Conservation (phyloP, 768 basidiomycete genomes). For the Lentinula sp. region DNA sequence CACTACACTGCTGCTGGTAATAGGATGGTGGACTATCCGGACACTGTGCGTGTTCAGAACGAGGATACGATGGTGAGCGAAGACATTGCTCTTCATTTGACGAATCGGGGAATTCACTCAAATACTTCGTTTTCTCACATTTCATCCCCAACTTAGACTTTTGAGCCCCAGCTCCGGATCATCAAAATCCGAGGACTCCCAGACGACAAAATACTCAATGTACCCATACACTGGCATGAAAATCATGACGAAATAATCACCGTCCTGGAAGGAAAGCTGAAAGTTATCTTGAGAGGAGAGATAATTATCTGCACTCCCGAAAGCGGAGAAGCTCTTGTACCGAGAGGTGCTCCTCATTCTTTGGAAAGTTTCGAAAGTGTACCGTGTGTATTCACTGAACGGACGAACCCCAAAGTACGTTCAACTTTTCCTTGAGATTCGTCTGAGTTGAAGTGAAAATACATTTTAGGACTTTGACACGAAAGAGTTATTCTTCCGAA, state of each 20-base stretch:
- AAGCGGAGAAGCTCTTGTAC: conserved; percentile 24
- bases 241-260: conserved; percentile 25
- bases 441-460: too few relatives aligned
- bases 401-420: background rate
- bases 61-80: too few relatives aligned
- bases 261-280: conserved; percentile 22
- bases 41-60: too few relatives aligned
- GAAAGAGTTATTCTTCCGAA: conserved; percentile 5
- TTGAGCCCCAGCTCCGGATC: background rate
- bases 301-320: conserved; percentile 18
- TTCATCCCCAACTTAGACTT: background rate
- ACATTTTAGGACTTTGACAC: too few relatives aligned
- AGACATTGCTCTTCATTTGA: too few relatives aligned
- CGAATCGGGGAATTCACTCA: too few relatives aligned
- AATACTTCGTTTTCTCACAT: too few relatives aligned
- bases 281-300: conserved; percentile 18
- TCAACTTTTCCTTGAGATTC: too few relatives aligned
- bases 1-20: too few relatives aligned
- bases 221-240: conserved; percentile 29
- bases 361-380: conserved; percentile 18
- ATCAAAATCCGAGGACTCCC: conserved; percentile 2
- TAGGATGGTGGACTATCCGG: too few relatives aligned
- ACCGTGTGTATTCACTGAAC: conserved; percentile 13
- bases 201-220: conserved; percentile 19
- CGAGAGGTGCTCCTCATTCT: conserved; percentile 22